Evolutionary conservation across 2,329 filamentous ascomycete species (phyloP).

Genomic region (Chalara sp.): DNA sequence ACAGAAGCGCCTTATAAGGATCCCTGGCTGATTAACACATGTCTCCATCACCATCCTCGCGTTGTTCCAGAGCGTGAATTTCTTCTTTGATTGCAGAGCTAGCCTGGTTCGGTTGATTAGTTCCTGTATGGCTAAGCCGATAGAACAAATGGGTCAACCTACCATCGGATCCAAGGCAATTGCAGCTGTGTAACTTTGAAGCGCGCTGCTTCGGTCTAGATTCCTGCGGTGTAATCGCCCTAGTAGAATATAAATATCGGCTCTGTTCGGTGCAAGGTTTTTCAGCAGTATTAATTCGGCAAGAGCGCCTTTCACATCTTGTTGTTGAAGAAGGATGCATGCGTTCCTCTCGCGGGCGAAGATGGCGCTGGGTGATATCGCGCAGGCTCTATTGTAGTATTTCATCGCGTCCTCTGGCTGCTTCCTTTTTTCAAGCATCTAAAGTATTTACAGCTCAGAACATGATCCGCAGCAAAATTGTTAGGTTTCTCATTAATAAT

Average conservation of each 20-base stretch:
- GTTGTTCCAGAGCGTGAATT: constrained; percentile 81
- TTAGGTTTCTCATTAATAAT: too few relatives aligned
- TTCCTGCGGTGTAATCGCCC: constrained; percentile 74
- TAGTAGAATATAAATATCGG: constrained; percentile 91
- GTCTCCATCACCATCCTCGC: constrained; percentile 47
- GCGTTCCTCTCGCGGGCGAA: constrained; percentile 92
- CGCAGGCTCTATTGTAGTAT: constrained; percentile 76
- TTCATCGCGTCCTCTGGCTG: constrained; percentile 71
- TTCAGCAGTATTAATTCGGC: constrained; percentile 79
- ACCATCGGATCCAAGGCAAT: constrained; percentile 96
- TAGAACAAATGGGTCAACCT: constrained; percentile 12
- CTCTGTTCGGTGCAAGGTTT: constrained; percentile 86
- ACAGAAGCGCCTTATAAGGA: too few relatives aligned
- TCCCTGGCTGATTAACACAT: too few relatives aligned
- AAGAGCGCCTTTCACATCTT: constrained; percentile 64
- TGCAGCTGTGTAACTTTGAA: constrained; percentile 90
- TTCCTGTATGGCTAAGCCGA: constrained; percentile 2
- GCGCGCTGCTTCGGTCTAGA: constrained; percentile 70
- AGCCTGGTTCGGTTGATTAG: constrained; percentile 47
- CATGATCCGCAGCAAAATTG: too few relatives aligned
- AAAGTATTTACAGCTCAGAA: too few relatives aligned
- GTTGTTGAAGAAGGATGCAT: constrained; percentile 72
- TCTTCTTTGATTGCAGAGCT: constrained; percentile 93
- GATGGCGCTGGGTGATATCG: constrained; percentile 72
- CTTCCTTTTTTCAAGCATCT: constrained; percentile 87